Evolutionary conservation across 176 grass and related monocot genomes (phyloP).

Genomic region (Carex pumila): DNA sequence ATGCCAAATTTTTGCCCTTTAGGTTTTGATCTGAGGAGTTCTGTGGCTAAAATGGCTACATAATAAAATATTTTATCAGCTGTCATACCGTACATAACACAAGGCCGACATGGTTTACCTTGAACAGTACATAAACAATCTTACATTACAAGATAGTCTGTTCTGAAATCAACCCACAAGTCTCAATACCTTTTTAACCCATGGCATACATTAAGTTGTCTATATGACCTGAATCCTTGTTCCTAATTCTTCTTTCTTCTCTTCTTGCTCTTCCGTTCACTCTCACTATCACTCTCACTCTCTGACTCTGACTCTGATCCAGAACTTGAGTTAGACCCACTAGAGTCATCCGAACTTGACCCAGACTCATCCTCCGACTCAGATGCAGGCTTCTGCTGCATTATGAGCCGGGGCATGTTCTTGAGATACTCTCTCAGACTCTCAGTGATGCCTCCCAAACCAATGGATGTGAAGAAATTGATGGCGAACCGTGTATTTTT

Average conservation of each 20-base stretch:
- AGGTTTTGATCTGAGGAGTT: not conserved
- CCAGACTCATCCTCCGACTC: constrained; percentile 48
- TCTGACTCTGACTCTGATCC: constrained; percentile 31
- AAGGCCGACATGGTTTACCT: not conserved
- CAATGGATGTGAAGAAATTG: constrained; percentile 92
- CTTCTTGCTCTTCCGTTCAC: constrained; percentile 44
- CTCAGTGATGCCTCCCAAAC: constrained; percentile 86
- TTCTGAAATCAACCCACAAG: not conserved
- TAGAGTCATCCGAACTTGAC: constrained; percentile 30
- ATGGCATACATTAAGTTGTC: not conserved
- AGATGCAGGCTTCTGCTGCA: constrained; percentile 61
- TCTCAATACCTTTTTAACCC: not conserved
- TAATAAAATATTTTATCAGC: not conserved
- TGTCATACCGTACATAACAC: not conserved
- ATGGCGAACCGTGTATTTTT: constrained; percentile 92
- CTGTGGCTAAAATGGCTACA: not conserved
- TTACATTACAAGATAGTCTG: not conserved
- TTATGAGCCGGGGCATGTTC: constrained; percentile 93
- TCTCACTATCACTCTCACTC: constrained; percentile 51
- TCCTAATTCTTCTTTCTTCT: constrained; percentile 47
- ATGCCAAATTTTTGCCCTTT: not conserved
- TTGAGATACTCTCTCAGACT: constrained; percentile 84
- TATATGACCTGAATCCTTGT: not conserved
- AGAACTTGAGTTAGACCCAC: constrained; percentile 29
- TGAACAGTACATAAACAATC: not conserved